Base-by-base conservation (phyloP, 176 grass and related monocot genomes). In the Paspalum notatum region DNA sequence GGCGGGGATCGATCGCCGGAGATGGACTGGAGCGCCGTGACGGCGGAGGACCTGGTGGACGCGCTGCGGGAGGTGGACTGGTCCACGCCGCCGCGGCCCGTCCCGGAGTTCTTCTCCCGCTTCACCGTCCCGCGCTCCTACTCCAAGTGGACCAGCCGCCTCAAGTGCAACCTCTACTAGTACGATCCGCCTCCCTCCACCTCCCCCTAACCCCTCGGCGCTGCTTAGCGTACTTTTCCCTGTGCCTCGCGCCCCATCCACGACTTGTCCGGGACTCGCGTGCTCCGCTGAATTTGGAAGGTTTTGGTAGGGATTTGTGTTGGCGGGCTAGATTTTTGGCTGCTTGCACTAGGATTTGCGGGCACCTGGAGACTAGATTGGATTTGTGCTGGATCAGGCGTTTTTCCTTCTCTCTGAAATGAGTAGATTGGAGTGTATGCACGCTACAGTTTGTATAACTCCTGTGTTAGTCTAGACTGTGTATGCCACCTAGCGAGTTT, bases 151-250 rank as follows among this genome's bases (percentile, higher is more conserved):
- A 99, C 84, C 72, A 99, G 90, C 82, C 96, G 96, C 88, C 85
- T 99, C 82, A 99, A 99, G 82, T 99, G 96, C 92, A 99, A 99
- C 75, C 89, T 99, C 62, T 99, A 99, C 93, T 99, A 99, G 96
- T 99, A 89, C 81, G 86, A 84, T 78, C 75, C 61, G 76, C 18
- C 71, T 38, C 15, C 80, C 68, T 32, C 3, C 32, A 3, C 3
- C 32, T 32, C 32, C 32, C 32, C 32, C 32, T 32, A 32, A 32
- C 3, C 32, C 32, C 32, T 32, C 32, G 32, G 32, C 32, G 32
- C 32, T 32, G 32, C 32, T 3, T 18, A 17, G 16, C 71, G 11
- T 71, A 56, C 43, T 47, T 7, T 5, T 38, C 14, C 39, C 52
- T 14, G 20, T 45, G 39, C 14, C 60, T 11, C 39, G 27, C 6